Percentiles rank a stretch among this genome's conserved stretches.
These are phyloP conservation scores for Malassezia vespertilionis DNA, from an alignment of 1,284 basidiomycete species.

Conservation along the genomic window DNA sequence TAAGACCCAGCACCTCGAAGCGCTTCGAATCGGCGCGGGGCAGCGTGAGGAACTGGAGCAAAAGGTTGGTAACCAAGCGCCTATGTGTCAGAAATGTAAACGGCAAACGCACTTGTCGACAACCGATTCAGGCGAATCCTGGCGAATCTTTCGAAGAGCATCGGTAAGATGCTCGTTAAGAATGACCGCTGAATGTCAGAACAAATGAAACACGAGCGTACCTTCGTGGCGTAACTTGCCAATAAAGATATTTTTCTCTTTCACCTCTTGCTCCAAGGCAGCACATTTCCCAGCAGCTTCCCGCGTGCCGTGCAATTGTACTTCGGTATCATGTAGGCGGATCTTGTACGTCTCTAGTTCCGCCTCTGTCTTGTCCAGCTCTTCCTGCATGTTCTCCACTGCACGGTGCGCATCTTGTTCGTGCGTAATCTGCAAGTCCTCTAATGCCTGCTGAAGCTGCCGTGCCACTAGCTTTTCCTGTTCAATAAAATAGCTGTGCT, in stretches of 20 bases:
- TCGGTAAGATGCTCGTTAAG: slow-evolving; percentile 96
- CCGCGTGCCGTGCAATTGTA: slow-evolving; percentile 61
- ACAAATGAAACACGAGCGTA: slow-evolving; percentile 51
- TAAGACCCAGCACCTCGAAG: slow-evolving; percentile 86
- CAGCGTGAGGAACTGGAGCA: slow-evolving; percentile 81
- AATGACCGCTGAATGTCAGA: slow-evolving; percentile 46
- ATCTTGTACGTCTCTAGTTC: slow-evolving; percentile 73
- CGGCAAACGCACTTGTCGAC: slow-evolving; percentile 57
- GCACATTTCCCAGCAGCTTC: slow-evolving; percentile 59
- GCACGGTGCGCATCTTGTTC: slow-evolving; percentile 58
- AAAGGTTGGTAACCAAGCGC: slow-evolving; percentile 83
- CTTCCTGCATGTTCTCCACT: slow-evolving; percentile 67
- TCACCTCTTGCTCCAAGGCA: slow-evolving; percentile 73
- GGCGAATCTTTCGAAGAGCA: slow-evolving; percentile 79
- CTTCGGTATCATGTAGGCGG: slow-evolving; percentile 47
- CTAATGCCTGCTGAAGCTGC: slow-evolving; percentile 81
- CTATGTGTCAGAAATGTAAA: slow-evolving; percentile 1
- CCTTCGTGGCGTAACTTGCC: slow-evolving; percentile 16
- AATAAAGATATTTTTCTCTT: slow-evolving; percentile 65
- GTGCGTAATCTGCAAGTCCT: slow-evolving; percentile 71
- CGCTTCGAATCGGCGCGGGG: slow-evolving; percentile 84
- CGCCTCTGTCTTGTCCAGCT: slow-evolving; percentile 60
- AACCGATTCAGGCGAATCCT: slow-evolving; percentile 71
- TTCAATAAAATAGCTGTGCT: slow-evolving; percentile 56
- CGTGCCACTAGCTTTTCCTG: slow-evolving; percentile 63